Conservation (phyloP, 495 filamentous ascomycete species). For the Monascus purpureus region DNA sequence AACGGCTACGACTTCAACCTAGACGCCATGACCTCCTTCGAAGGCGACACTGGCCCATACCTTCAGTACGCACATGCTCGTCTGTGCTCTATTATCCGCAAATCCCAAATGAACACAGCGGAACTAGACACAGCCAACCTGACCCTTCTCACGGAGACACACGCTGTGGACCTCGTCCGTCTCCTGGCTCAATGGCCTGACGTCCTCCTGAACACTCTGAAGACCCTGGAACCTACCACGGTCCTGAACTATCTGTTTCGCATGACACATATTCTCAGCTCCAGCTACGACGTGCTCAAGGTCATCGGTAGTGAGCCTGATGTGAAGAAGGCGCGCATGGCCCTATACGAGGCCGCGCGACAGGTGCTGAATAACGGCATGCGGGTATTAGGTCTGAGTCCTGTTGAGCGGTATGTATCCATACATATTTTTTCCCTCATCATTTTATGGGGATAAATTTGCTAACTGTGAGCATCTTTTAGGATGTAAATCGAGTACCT, state of each 20-base stretch:
- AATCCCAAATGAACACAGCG: conserved; percentile 28
- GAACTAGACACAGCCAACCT: conserved; percentile 39
- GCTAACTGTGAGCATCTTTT: no score
- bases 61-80: conserved; percentile 57
- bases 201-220: conserved; percentile 43
- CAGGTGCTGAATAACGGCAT: conserved; percentile 75
- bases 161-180: conserved; percentile 45
- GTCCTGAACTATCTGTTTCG: conserved; percentile 75
- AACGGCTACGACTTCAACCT: conserved; percentile 58
- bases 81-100: conserved; percentile 48
- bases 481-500: no score
- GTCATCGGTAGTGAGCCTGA: conserved; percentile 62
- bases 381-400: conserved; percentile 64
- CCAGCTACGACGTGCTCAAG: conserved; percentile 67
- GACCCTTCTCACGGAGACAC: conserved; percentile 39
- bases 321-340: conserved; percentile 64
- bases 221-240: conserved; percentile 51
- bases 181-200: conserved; percentile 50
- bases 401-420: conserved; percentile 49
- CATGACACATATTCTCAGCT: conserved; percentile 76
- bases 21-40: conserved; percentile 54
- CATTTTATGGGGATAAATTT: no score
- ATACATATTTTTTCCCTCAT: no score
- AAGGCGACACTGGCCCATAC: conserved; percentile 58
- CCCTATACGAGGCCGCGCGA: conserved; percentile 65